Evolutionary conservation across 1,139 yeast species (phyloP).

Genomic region (Sugiyamaella pinicola): DNA sequence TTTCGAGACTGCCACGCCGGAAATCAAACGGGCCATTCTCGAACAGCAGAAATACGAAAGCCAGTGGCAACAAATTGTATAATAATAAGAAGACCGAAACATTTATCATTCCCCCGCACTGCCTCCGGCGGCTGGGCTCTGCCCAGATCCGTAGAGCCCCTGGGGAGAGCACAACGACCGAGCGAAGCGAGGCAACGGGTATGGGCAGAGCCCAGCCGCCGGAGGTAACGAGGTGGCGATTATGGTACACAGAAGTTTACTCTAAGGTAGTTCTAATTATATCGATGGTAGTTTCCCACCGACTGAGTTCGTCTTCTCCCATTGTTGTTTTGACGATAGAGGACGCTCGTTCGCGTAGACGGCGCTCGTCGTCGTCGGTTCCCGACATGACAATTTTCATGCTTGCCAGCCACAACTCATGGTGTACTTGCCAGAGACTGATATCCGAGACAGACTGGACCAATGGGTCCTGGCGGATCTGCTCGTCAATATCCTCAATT

Average conservation of each 20-base stretch:
- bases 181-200: slow-evolving; percentile 13
- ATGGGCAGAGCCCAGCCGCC: slow-evolving; percentile 17
- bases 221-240: slow-evolving; percentile 12
- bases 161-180: no score
- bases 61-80: slow-evolving; percentile 24
- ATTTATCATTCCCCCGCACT: background rate
- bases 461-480: slow-evolving; percentile 34
- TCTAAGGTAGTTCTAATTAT: slow-evolving; percentile 35
- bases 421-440: slow-evolving; percentile 49
- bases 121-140: background rate
- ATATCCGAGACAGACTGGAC: slow-evolving; percentile 41
- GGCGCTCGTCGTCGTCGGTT: slow-evolving; percentile 40
- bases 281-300: slow-evolving; percentile 48
- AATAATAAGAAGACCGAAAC: no score
- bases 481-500: slow-evolving; percentile 36
- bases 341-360: slow-evolving; percentile 40
- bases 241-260: slow-evolving; percentile 1
- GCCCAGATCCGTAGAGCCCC: no score
- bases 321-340: slow-evolving; percentile 35
- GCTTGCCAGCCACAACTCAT: slow-evolving; percentile 46
- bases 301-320: slow-evolving; percentile 32
- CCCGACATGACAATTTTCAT: slow-evolving; percentile 43
- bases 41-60: slow-evolving; percentile 65
- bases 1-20: slow-evolving; percentile 60
- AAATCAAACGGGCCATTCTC: slow-evolving; percentile 60